Percentiles rank a stretch among this genome's conserved stretches.
Conservation (phyloP, 202 grass and related monocot species). For the Saccharum hybrid region DNA sequence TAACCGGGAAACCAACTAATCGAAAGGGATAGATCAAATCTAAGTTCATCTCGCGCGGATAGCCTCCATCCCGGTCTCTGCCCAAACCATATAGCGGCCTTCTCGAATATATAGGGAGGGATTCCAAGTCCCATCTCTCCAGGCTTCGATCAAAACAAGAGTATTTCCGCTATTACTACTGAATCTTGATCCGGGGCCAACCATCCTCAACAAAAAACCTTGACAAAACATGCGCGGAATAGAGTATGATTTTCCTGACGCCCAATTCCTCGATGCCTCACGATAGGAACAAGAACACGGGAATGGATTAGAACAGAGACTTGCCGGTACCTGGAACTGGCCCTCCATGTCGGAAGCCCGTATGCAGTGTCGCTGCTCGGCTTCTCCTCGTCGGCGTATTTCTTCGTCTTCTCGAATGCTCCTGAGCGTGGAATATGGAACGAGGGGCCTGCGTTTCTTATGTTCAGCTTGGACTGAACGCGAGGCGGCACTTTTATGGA, state of each 20-base stretch:
- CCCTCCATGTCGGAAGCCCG: slow-evolving; percentile 34
- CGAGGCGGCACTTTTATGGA: neutral
- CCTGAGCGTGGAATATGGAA: neutral
- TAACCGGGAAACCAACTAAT: neutral
- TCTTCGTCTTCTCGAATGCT: slow-evolving; percentile 8
- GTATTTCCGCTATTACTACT: neutral
- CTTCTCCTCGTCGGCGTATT: neutral
- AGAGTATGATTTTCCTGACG: neutral
- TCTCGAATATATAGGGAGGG: neutral
- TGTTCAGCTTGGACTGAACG: slow-evolving; percentile 41
- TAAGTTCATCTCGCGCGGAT: neutral
- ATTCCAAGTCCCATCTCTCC: neutral
- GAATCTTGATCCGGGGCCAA: neutral
- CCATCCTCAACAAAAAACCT: neutral
- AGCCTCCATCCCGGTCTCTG: neutral
- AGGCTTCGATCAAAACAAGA: no score
- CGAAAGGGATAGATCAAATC: neutral
- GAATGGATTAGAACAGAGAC: neutral
- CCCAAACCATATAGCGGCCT: neutral
- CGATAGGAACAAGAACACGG: neutral
- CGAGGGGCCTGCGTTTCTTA: neutral
- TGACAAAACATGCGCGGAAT: neutral
- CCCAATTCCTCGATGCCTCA: neutral
- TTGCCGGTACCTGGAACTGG: slow-evolving; percentile 51
- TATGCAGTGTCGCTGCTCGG: neutral